Evolutionary conservation across 306 rosid genomes (phyloP).

Genomic region (Ormosia emarginata): DNA sequence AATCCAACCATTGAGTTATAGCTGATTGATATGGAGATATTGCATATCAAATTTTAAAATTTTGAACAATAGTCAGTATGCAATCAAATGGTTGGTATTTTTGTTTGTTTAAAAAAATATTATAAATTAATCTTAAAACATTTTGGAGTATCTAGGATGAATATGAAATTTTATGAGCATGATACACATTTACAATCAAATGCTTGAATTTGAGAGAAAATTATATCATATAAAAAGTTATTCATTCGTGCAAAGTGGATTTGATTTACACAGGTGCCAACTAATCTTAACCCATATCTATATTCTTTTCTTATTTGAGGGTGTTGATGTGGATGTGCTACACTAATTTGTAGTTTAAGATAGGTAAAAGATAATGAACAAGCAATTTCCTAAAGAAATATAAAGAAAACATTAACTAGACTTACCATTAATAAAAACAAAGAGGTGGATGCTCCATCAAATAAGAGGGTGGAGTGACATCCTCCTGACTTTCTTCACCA

Average conservation of each 20-base stretch:
- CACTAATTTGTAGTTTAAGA: background rate
- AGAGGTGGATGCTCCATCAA: constrained; percentile 99
- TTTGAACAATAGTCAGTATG: background rate
- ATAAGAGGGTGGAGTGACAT: constrained; percentile 83
- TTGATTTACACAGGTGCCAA: background rate
- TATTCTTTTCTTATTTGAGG: background rate
- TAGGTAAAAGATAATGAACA: constrained; percentile 2
- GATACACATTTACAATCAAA: background rate
- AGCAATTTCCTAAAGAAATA: constrained; percentile 10
- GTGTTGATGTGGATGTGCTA: background rate
- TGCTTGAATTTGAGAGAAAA: background rate
- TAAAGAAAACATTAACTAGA: constrained; percentile 16
- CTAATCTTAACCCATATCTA: background rate
- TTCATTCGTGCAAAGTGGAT: background rate
- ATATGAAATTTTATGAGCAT: background rate
- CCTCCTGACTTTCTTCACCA: constrained; percentile 82
- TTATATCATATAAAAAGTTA: background rate
- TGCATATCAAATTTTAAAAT: background rate
- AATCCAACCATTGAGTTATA: background rate
- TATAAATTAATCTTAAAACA: background rate
- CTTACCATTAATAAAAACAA: constrained; percentile 90
- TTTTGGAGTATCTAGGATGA: background rate
- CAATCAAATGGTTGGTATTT: background rate
- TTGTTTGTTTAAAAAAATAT: too few species aligned
- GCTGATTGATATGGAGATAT: background rate